Evolutionary conservation across 768 basidiomycete genomes (phyloP).

Genomic region (Hypholoma sublateritium): DNA sequence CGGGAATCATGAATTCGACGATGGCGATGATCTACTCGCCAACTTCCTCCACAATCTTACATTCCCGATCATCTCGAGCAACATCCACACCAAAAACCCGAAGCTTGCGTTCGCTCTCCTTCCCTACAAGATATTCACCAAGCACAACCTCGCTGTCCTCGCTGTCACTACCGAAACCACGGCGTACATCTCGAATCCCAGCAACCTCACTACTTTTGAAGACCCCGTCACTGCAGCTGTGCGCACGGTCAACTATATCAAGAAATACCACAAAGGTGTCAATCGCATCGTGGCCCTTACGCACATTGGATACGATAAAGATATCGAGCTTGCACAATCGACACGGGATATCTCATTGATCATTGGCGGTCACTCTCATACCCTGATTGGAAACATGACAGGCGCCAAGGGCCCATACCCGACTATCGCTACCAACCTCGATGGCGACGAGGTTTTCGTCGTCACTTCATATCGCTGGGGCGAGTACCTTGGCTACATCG

Average conservation of each 20-base stretch:
- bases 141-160: conserved; percentile 40
- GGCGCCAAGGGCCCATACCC: conserved; percentile 42
- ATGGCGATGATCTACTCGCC: conserved; percentile 37
- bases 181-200: conserved; percentile 35
- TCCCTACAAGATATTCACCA: conserved; percentile 39
- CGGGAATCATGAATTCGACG: conserved; percentile 49
- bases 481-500: conserved; percentile 44
- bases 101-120: conserved; percentile 29
- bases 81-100: conserved; percentile 37
- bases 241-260: conserved; percentile 36
- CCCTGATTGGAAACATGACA: conserved; percentile 40
- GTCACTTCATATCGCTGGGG: conserved; percentile 47
- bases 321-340: conserved; percentile 38
- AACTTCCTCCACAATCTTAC: conserved; percentile 39
- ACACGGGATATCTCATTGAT: conserved; percentile 40
- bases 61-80: conserved; percentile 45
- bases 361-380: conserved; percentile 46
- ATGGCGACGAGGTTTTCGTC: conserved; percentile 47
- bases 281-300: conserved; percentile 44
- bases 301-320: conserved; percentile 45
- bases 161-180: conserved; percentile 44
- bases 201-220: conserved; percentile 36
- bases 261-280: conserved; percentile 27
- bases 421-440: conserved; percentile 40
- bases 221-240: conserved; percentile 37